Evolutionary conservation across 208 protist genomes (phyloP).

Genomic region (Trichomonas tenax): DNA sequence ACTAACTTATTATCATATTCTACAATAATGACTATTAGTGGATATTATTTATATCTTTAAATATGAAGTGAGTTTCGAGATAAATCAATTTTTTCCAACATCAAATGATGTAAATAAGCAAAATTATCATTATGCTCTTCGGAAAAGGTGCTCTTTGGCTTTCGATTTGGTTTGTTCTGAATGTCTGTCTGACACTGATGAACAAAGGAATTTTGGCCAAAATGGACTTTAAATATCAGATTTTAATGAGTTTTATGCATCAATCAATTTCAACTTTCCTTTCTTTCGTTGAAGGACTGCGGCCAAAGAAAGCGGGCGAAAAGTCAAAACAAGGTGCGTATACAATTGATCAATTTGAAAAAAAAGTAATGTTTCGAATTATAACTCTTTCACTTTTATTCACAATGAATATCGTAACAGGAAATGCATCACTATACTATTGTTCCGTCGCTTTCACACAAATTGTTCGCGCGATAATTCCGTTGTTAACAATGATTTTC

Average conservation of each 20-base stretch:
- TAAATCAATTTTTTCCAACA: too few species aligned
- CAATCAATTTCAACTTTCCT: not conserved
- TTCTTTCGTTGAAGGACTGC: not conserved
- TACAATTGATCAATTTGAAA: not conserved
- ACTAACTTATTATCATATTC: too few species aligned
- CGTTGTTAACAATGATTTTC: not conserved
- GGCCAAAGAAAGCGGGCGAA: not conserved
- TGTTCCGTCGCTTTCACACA: not conserved
- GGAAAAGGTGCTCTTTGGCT: not conserved
- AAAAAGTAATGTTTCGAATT: not conserved
- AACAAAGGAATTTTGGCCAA: not conserved
- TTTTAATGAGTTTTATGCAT: conserved; percentile 5
- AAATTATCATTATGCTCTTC: not conserved
- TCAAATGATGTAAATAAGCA: too few species aligned
- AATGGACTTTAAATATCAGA: not conserved
- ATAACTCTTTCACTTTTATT: not conserved
- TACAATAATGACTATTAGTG: too few species aligned
- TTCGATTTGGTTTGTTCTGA: not conserved
- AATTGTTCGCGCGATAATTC: conserved; percentile 1
- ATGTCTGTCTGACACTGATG: not conserved
- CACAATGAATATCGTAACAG: not conserved
- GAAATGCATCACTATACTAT: not conserved
- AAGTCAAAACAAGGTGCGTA: not conserved
- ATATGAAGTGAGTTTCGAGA: too few species aligned
- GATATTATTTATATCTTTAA: too few species aligned